phyloP scores from a whole-genome alignment of 2,329 filamentous ascomycete species.

The Xylariaceae sp. region DNA sequence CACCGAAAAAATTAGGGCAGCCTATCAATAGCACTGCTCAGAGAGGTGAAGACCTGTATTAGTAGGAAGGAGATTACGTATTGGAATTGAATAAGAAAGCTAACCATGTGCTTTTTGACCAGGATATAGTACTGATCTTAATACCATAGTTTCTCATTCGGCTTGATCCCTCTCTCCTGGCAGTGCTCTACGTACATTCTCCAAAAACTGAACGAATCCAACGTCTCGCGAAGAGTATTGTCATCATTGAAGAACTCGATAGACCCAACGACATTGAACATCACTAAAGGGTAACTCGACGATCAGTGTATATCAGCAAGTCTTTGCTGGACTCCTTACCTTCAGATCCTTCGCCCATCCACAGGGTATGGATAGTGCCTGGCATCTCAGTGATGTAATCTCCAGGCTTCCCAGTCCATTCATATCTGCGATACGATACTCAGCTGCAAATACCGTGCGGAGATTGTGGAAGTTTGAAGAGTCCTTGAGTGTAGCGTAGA shows the following conservation, averaged over 20 bases:
- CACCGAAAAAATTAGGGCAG: too few species aligned
- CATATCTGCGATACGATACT: slow-evolving; percentile 9
- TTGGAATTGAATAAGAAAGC: too few species aligned
- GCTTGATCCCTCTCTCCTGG: slow-evolving; percentile 9
- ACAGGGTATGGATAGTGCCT: slow-evolving; percentile 21
- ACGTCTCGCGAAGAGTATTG: slow-evolving; percentile 18
- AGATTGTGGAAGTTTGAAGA: too few species aligned
- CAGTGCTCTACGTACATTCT: slow-evolving; percentile 20
- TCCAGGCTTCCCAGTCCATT: slow-evolving; percentile 16
- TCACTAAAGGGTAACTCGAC: too few species aligned
- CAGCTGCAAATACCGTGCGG: too few species aligned
- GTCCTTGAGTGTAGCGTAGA: too few species aligned
- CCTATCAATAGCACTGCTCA: too few species aligned
- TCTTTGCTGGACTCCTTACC: too few species aligned
- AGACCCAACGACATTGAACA: slow-evolving; percentile 8
- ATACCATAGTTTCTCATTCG: slow-evolving; percentile 13
- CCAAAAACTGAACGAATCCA: slow-evolving; percentile 20
- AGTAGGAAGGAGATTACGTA: too few species aligned
- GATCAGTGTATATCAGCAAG: too few species aligned
- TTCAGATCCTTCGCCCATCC: slow-evolving; percentile 15
- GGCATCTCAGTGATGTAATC: slow-evolving; percentile 20
- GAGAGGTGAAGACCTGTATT: too few species aligned
- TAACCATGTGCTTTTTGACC: too few species aligned
- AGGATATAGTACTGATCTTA: neutral
- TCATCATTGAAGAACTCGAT: slow-evolving; percentile 21